Evolutionary conservation across 495 filamentous ascomycete species (phyloP).

Genomic region (Pyrenopolyporus hunteri): DNA sequence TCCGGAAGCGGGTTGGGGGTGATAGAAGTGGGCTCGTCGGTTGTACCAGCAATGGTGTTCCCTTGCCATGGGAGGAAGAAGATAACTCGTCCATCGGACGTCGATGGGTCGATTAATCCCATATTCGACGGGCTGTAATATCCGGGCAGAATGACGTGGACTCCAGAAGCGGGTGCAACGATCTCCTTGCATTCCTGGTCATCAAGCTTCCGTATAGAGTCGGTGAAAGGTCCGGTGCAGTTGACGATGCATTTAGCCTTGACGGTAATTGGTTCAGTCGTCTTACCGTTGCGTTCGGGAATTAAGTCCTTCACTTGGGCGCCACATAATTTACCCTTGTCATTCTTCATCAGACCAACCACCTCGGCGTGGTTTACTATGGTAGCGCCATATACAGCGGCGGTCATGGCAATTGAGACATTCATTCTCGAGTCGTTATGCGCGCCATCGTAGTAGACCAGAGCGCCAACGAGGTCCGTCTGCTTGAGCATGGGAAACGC

Average conservation of each 20-base stretch:
- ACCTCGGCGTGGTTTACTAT: constrained; percentile 95
- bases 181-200: constrained; percentile 76
- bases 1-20: constrained; percentile 83
- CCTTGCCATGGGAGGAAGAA: constrained; percentile 99
- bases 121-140: constrained; percentile 95
- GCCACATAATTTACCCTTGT: constrained; percentile 76
- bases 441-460: constrained; percentile 98
- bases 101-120: constrained; percentile 94
- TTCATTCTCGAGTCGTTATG: constrained; percentile 99
- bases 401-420: constrained; percentile 93
- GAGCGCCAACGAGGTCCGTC: constrained; percentile 81
- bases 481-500: constrained; percentile 97
- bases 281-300: constrained; percentile 57
- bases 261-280: constrained; percentile 69
- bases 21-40: constrained; percentile 84
- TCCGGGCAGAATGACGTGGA: constrained; percentile 92
- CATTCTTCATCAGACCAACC: constrained; percentile 80
- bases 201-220: constrained; percentile 92
- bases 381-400: constrained; percentile 89
- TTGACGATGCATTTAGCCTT: constrained; percentile 93
- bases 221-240: constrained; percentile 95
- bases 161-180: constrained; percentile 90
- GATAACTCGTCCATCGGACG: constrained; percentile 94
- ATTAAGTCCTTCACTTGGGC: constrained; percentile 80
- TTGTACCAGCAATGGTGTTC: constrained; percentile 98